Conservation (phyloP, 148 eudicot genomes). For the Pouteria glomerata region DNA sequence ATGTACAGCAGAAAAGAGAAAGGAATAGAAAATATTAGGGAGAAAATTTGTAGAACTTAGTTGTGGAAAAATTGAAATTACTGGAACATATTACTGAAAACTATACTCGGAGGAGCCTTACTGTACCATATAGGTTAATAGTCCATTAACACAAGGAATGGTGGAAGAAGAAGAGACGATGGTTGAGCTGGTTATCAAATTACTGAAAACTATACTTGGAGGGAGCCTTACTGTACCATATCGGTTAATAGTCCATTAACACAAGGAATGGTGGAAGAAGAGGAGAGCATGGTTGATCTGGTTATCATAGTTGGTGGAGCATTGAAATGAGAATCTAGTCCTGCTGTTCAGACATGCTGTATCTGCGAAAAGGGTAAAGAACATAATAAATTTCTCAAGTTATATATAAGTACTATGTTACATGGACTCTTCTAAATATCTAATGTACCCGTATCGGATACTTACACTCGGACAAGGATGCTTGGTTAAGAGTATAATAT, state of each 20-base stretch:
- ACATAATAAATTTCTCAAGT: background rate
- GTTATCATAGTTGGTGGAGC: background rate
- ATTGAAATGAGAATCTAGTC: background rate
- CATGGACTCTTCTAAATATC: too few species aligned
- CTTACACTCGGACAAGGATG: too few species aligned
- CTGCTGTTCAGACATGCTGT: background rate
- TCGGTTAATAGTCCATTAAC: too few species aligned
- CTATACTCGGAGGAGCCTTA: background rate
- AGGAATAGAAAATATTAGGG: too few species aligned
- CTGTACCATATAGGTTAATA: background rate
- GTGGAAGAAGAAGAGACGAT: background rate
- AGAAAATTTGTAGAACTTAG: too few species aligned
- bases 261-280: background rate
- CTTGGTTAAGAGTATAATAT: too few species aligned
- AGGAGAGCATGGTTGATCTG: background rate
- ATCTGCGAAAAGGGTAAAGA: constrained; percentile 16
- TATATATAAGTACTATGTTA: background rate
- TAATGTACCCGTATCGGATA: too few species aligned
- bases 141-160: too few species aligned
- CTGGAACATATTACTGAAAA: background rate
- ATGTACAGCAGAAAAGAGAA: too few species aligned
- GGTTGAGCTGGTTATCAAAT: background rate
- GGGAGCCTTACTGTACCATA: background rate
- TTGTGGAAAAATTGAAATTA: too few species aligned
- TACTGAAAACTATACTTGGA: background rate